A percentile compares a stretch with the other conserved stretches of the same genome.
Evolutionary conservation across 2,329 filamentous ascomycete genomes (phyloP).

Genomic region (Xylariaceae sp.): DNA sequence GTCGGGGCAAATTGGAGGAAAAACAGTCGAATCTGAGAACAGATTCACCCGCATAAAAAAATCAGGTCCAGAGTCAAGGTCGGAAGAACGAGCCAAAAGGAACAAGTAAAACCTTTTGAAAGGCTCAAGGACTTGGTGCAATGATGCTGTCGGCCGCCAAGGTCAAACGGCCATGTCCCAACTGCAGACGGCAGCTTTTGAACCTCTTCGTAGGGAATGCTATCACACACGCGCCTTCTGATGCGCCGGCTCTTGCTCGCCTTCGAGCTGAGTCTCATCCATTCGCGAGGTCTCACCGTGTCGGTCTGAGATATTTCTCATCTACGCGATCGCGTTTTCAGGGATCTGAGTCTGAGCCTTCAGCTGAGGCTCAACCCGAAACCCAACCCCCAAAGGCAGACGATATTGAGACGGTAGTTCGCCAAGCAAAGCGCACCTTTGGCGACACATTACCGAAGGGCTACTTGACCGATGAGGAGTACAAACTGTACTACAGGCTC

Average conservation of each 20-base stretch:
- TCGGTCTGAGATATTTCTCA: slow-evolving; percentile 23
- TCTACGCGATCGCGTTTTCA: slow-evolving; percentile 22
- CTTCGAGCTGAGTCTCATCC: slow-evolving; percentile 13
- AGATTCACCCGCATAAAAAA: too few species aligned
- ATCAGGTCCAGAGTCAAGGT: not conserved
- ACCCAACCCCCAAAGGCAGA: not conserved
- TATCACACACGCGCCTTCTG: slow-evolving; percentile 25
- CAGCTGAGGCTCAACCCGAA: not conserved
- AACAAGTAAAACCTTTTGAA: not conserved
- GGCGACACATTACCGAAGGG: slow-evolving; percentile 20
- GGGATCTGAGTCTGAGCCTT: slow-evolving; percentile 3
- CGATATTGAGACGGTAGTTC: slow-evolving; percentile 22
- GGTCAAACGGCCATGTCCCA: slow-evolving; percentile 35
- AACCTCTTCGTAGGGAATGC: slow-evolving; percentile 34
- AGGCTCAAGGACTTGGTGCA: not conserved
- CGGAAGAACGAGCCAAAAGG: not conserved
- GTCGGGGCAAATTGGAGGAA: too few species aligned
- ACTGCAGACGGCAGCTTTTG: slow-evolving; percentile 36
- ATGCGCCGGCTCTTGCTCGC: slow-evolving; percentile 15
- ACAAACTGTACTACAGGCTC: slow-evolving; percentile 18
- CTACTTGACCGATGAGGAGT: slow-evolving; percentile 19
- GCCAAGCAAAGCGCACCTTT: slow-evolving; percentile 18
- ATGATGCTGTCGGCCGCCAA: slow-evolving; percentile 38
- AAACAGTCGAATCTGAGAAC: too few species aligned
- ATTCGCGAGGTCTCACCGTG: slow-evolving; percentile 9